phyloP scores from a whole-genome alignment of 2,329 filamentous ascomycete species.

The Aspergillus costaricaensis region DNA sequence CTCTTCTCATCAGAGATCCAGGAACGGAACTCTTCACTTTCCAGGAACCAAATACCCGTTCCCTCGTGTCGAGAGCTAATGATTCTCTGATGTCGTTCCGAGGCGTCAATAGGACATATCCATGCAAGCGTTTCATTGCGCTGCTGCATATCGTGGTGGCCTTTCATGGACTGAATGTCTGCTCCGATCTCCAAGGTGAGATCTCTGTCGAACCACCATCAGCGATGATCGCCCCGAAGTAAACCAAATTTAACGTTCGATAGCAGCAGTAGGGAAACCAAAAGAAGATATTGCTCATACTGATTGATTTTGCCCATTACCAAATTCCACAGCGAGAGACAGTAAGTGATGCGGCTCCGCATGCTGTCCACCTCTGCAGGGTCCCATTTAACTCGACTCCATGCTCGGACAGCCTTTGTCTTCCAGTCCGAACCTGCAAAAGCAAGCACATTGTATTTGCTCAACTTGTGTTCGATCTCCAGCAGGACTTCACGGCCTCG shows the following conservation, averaged over 20 bases:
- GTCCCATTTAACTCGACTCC: not conserved
- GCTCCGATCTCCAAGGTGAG: no score
- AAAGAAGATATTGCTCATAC: not conserved
- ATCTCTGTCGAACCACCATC: no score
- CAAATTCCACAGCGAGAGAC: not conserved
- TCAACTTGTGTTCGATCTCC: no score
- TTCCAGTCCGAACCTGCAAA: not conserved
- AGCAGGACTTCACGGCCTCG: no score
- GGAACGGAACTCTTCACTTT: not conserved
- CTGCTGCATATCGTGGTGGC: no score
- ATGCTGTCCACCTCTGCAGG: not conserved
- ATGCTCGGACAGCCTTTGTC: not conserved
- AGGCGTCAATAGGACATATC: not conserved
- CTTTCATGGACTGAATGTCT: no score
- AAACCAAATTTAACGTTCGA: accelerated
- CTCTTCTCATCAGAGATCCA: not conserved
- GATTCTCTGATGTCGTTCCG: not conserved
- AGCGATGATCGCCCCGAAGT: no score
- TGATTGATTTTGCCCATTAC: not conserved
- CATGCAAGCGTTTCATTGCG: no score
- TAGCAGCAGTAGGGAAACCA: not conserved
- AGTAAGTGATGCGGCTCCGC: not conserved
- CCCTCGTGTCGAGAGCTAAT: not conserved
- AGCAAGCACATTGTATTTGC: not conserved
- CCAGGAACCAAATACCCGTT: not conserved